Percentiles rank a stretch among this genome's conserved stretches.
These are phyloP conservation scores for Picea glauca DNA, from an alignment of 75 land plant species.

Conservation along the genomic window DNA sequence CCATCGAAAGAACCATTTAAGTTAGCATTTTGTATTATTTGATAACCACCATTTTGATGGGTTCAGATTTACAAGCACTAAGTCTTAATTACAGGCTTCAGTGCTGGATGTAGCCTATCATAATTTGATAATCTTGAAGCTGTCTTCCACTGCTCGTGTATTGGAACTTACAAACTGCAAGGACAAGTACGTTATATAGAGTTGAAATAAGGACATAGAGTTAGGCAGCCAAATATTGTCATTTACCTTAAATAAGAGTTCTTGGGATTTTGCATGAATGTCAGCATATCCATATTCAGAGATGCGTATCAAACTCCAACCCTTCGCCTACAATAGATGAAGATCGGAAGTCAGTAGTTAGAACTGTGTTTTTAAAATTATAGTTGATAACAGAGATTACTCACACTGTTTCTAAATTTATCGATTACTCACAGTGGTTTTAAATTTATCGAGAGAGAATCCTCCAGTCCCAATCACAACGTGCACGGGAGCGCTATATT, in stretches of 20 bases:
- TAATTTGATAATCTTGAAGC: constrained; percentile 14
- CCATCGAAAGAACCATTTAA: too few relatives aligned
- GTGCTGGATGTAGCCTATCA: background rate
- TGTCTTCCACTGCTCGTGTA: constrained; percentile 26
- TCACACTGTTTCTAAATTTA: too few relatives aligned
- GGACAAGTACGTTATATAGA: background rate
- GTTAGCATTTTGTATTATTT: too few relatives aligned
- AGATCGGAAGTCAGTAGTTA: background rate
- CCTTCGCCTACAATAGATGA: constrained; percentile 18
- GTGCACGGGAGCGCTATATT: constrained; percentile 72
- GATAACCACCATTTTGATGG: too few relatives aligned
- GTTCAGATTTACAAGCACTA: too few relatives aligned
- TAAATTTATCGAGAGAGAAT: constrained; percentile 47
- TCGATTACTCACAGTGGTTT: constrained; percentile 19
- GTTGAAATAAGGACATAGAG: background rate
- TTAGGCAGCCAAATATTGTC: background rate
- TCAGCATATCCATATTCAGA: constrained; percentile 55
- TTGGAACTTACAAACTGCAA: constrained; percentile 32
- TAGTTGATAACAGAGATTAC: background rate
- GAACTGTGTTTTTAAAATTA: background rate
- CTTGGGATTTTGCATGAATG: constrained; percentile 33
- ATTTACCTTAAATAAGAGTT: constrained; percentile 40
- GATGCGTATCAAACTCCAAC: constrained; percentile 64
- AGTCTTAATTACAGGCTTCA: too few relatives aligned
- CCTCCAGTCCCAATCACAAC: constrained; percentile 76